Evolutionary conservation across 495 filamentous ascomycete species (phyloP).

Genomic region (Penicillium cinerascens): DNA sequence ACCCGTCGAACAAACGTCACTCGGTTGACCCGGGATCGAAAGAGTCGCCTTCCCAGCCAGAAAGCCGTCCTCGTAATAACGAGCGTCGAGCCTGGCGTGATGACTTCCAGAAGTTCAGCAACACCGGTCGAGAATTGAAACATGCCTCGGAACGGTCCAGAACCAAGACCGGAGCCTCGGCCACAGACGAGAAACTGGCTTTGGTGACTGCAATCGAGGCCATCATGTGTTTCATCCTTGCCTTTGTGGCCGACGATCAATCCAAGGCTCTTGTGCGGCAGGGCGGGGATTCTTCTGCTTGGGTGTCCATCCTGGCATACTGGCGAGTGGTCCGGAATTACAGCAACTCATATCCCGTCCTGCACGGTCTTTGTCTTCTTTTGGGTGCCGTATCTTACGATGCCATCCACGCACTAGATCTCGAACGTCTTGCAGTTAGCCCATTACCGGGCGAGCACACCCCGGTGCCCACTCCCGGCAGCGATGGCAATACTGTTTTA

Average conservation of each 20-base stretch:
- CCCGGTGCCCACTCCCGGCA: slow-evolving; percentile 36
- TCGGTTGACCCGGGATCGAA: slow-evolving; percentile 28
- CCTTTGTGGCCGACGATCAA: slow-evolving; percentile 47
- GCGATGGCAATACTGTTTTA: slow-evolving; percentile 30
- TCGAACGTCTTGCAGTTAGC: slow-evolving; percentile 42
- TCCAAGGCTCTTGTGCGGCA: slow-evolving; percentile 32
- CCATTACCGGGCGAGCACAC: slow-evolving; percentile 40
- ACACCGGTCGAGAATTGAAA: slow-evolving; percentile 47
- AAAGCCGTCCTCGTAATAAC: slow-evolving; percentile 27
- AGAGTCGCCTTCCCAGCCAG: slow-evolving; percentile 28
- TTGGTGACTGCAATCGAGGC: slow-evolving; percentile 46
- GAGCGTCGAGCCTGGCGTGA: slow-evolving; percentile 45
- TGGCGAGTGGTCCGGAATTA: slow-evolving; percentile 43
- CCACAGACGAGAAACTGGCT: slow-evolving; percentile 37
- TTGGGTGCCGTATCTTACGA: slow-evolving; percentile 48
- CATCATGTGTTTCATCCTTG: slow-evolving; percentile 48
- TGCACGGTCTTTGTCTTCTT: slow-evolving; percentile 42
- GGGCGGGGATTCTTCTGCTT: slow-evolving; percentile 39
- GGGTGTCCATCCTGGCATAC: slow-evolving; percentile 49
- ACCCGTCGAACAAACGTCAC: slow-evolving; percentile 22
- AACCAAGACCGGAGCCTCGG: slow-evolving; percentile 29
- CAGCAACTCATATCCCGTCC: slow-evolving; percentile 32
- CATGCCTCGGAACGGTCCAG: slow-evolving; percentile 44
- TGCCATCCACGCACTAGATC: slow-evolving; percentile 41
- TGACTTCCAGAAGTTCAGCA: slow-evolving; percentile 41